Evolutionary conservation across 306 rosid species (phyloP).

Genomic region (Begonia loranthoides): DNA sequence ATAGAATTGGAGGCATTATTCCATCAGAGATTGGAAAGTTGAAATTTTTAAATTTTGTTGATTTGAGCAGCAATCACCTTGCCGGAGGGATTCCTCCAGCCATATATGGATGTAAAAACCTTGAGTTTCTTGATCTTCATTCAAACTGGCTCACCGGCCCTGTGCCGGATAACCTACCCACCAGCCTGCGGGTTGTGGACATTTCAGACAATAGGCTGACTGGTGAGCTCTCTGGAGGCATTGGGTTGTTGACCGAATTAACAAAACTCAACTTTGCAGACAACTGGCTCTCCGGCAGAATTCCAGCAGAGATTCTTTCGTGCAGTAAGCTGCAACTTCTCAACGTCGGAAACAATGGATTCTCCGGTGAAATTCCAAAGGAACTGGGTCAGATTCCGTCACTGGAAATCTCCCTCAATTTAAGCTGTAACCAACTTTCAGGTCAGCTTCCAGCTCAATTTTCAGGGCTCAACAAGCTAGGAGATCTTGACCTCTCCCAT

Average conservation of each 20-base stretch:
- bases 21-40: constrained; percentile 65
- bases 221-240: constrained; percentile 31
- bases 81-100: constrained; percentile 39
- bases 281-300: constrained; percentile 49
- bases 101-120: constrained; percentile 61
- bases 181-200: constrained; percentile 55
- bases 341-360: constrained; percentile 50
- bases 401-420: constrained; percentile 67
- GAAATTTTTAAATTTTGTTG: constrained; percentile 51
- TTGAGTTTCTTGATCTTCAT: constrained; percentile 64
- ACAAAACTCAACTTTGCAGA: constrained; percentile 48
- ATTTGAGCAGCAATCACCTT: constrained; percentile 47
- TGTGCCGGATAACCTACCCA: constrained; percentile 39
- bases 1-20: constrained; percentile 42
- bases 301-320: constrained; percentile 51
- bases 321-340: constrained; percentile 50
- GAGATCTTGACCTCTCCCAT: constrained; percentile 64
- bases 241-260: constrained; percentile 47
- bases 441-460: constrained; percentile 59
- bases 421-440: constrained; percentile 56
- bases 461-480: constrained; percentile 47
- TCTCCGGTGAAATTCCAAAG: constrained; percentile 55
- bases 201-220: constrained; percentile 52
- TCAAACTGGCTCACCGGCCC: constrained; percentile 51
- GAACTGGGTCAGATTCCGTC: constrained; percentile 51